Evolutionary conservation across 805 yeast species (phyloP), one percentile per base, ranked within the genome.

Genomic region (Ogataea salicorniae): DNA sequence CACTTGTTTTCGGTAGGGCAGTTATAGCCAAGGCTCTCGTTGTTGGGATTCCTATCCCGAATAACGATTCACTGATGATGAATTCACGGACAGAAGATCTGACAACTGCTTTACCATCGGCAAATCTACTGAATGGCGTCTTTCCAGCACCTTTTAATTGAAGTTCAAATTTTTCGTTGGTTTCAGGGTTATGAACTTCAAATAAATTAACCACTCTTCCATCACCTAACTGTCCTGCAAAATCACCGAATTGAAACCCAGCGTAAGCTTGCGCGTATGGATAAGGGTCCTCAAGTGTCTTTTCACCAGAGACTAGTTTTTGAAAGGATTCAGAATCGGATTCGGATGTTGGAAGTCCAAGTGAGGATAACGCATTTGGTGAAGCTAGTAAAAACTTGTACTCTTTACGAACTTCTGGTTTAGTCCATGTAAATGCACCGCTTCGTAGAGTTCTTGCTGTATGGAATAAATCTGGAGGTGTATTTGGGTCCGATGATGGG

Each of bases 201-300:
- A 92, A 91, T 40, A 92, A 68, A 58, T 86, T 88, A 6, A 83
- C 77, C 2, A 89, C 97, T 50, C 99, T 71, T 1, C 99, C 99
- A 64, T 92, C 99, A 6, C 99, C 99, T 51, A 92, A 70, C 64
- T 94, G 99, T 2, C 98, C 98, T 0, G 97, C 97, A 79, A 92
- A 92, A 54, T 79, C 80, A 3, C 99, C 98, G 71, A 94, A 92
- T 61, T 92, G 99, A 75, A 84, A 89, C 1, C 99, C 99, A 1
- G 98, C 96, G 65, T 92, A 92, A 0, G 92, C 87, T 64, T 86
- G 91, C 13, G 97, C 80, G 66, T 86, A 92, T 0, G 99, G 98
- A 55, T 79, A 80, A 1, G 67, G 67, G 22, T 55, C 55, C 35
- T 66, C 57, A 1, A 76, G 54, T n/a, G 66, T 57, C 37, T 78